A percentile compares a stretch with the other conserved stretches of the same genome.
These are phyloP conservation scores for Cyclospora cayetanensis DNA, from an alignment of 169 alveolate species.

Conservation along the genomic window DNA sequence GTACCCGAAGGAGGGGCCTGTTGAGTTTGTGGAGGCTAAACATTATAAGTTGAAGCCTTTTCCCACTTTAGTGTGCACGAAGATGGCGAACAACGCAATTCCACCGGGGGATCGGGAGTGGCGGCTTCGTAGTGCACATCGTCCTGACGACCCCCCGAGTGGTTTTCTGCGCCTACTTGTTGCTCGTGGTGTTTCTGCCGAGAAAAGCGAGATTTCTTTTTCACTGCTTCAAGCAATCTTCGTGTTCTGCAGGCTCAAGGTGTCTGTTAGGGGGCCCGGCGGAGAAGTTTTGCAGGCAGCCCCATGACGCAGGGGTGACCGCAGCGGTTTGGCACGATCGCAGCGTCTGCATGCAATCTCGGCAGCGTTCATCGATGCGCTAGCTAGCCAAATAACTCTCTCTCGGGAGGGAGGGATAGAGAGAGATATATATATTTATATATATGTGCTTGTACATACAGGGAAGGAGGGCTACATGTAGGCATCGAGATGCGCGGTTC, in stretches of 20 bases:
- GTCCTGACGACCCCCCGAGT: too few species aligned
- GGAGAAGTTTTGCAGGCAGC: background rate
- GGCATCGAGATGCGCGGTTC: background rate
- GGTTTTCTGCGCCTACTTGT: too few species aligned
- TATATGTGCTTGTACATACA: conserved; percentile 22
- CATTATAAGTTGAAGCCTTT: too few species aligned
- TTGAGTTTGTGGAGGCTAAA: conserved; percentile 5
- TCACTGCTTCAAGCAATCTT: too few species aligned
- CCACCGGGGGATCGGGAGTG: too few species aligned
- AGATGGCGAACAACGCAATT: too few species aligned
- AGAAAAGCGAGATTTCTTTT: too few species aligned
- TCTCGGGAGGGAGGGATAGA: background rate
- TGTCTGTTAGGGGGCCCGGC: background rate
- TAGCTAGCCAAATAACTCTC: background rate
- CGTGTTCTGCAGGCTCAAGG: too few species aligned
- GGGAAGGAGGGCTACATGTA: background rate
- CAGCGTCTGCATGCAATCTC: background rate
- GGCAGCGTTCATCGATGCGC: background rate
- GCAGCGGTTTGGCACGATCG: background rate
- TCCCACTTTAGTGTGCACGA: too few species aligned
- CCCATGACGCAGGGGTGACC: background rate
- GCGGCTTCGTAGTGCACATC: too few species aligned
- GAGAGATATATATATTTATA: background rate
- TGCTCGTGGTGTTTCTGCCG: too few species aligned
- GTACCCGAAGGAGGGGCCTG: background rate